Conservation (phyloP, 208 protist species). For the Leishmania braziliensis region DNA sequence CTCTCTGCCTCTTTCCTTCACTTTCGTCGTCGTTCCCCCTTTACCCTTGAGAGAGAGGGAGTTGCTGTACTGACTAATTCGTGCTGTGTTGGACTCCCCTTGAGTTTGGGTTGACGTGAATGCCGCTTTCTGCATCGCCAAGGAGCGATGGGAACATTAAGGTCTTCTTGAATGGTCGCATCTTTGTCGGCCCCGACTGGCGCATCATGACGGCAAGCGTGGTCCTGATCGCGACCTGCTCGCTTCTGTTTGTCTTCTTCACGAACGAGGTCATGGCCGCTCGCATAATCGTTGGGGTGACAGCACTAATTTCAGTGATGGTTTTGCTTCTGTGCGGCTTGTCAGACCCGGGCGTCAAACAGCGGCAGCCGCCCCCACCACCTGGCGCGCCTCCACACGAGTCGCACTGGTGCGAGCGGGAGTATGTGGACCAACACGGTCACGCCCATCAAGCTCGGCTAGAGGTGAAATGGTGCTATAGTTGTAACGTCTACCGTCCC, state of each 20-base stretch:
- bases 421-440: slow-evolving; percentile 40
- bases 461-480: slow-evolving; percentile 84
- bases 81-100: background rate
- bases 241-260: slow-evolving; percentile 55
- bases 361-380: slow-evolving; percentile 37
- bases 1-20: background rate
- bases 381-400: slow-evolving; percentile 45
- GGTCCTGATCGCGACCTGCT: slow-evolving; percentile 37
- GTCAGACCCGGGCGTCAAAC: slow-evolving; percentile 64
- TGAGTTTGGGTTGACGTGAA: slow-evolving; percentile 6
- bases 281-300: slow-evolving; percentile 47
- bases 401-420: slow-evolving; percentile 30
- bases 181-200: slow-evolving; percentile 74
- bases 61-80: background rate
- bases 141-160: slow-evolving; percentile 44
- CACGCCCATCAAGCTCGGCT: slow-evolving; percentile 20
- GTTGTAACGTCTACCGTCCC: slow-evolving; percentile 82
- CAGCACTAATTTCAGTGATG: slow-evolving; percentile 27
- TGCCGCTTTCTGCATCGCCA: slow-evolving; percentile 9
- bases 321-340: slow-evolving; percentile 45
- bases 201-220: slow-evolving; percentile 42
- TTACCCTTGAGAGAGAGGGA: background rate
- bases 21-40: background rate
- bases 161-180: slow-evolving; percentile 41
- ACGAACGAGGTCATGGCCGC: slow-evolving; percentile 41